Base-by-base conservation (phyloP, 148 eudicot genomes). In the Drosera capensis region DNA sequence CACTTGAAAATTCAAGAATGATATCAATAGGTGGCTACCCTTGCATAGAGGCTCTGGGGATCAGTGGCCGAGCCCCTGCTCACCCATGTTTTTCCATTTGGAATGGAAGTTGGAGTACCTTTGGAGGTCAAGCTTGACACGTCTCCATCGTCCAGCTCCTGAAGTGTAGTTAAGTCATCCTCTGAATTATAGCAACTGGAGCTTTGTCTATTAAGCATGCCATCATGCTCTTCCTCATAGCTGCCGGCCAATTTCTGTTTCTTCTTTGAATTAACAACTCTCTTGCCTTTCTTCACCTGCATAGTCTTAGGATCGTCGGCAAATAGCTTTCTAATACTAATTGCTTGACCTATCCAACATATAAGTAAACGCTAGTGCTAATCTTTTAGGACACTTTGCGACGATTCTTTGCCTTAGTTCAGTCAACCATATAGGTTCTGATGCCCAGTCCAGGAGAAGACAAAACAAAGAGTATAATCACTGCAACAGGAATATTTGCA, bases 31-130 rank as follows among this genome's bases (percentile, higher is more conserved):
- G 28, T 43, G 38, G 8, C 54, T 74, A 87, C 90, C 83, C 96
- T 70, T 3, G 96, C 94, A 56, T 87, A 82, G 51, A 83, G 77
- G 60, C 96, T 83, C 43, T 88, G 97, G 21, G 97, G 86, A 64
- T 83, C 97, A 13, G 84, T 74, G 18, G 97, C 97, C 5, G 86
- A 65, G 1, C 92, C 94, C 51, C 84, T 57, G 45, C 61, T 75
- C 16, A 79, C 80, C 51, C 77, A 48, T n/a, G 77, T 46, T 52
- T 80, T 83, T 5, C 77, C 83, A 45, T 29, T 70, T 24, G 15
- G 47, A 20, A 55, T 62, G 12, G 53, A 40, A 45, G 50, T 38
- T 24, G 57, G 8, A 9, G 51, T 39, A 26, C 64, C 66, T 56
- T 59, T 78, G 2, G 75, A 58, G 54, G 65, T 49, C 42, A 62